These are phyloP conservation scores for Monilinia fructigena DNA, from an alignment of 2,329 filamentous ascomycete species.

Conservation along the genomic window DNA sequence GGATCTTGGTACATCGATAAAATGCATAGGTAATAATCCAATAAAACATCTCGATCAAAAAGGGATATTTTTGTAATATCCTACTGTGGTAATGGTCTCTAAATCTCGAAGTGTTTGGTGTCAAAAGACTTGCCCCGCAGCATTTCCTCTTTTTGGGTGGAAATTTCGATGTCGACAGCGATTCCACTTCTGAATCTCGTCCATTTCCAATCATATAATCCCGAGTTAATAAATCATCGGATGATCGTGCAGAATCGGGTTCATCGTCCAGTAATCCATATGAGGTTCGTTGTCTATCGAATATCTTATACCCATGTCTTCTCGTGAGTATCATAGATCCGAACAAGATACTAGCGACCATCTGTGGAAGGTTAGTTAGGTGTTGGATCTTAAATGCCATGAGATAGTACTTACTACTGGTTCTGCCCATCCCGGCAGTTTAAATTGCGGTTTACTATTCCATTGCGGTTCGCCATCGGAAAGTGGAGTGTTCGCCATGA, in stretches of 20 bases:
- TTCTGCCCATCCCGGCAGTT: conserved; percentile 40
- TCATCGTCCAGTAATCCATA: conserved; percentile 35
- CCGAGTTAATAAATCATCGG: conserved; percentile 36
- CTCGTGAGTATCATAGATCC: conserved; percentile 39
- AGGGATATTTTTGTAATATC: conserved; percentile 64
- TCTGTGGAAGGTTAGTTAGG: conserved; percentile 27
- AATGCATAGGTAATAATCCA: conserved; percentile 54
- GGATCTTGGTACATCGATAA: conserved; percentile 36
- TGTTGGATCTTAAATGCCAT: not conserved
- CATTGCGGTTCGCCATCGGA: conserved; percentile 35
- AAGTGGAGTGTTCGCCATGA: conserved; percentile 15
- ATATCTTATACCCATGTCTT: conserved; percentile 34
- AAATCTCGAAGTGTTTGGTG: conserved; percentile 62
- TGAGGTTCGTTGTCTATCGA: conserved; percentile 26
- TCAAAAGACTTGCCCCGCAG: conserved; percentile 51
- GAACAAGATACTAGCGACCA: conserved; percentile 40
- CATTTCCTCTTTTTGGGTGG: conserved; percentile 51
- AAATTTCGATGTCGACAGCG: conserved; percentile 36
- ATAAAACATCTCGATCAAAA: conserved; percentile 66
- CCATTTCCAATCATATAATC: conserved; percentile 35
- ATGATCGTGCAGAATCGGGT: conserved; percentile 36
- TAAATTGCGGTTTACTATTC: conserved; percentile 39
- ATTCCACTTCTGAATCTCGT: conserved; percentile 30
- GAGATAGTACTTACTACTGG: conserved; percentile 34
- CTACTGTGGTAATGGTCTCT: conserved; percentile 58